Base-by-base conservation (phyloP, 805 yeast genomes). In the Deakozyma indianensis region DNA sequence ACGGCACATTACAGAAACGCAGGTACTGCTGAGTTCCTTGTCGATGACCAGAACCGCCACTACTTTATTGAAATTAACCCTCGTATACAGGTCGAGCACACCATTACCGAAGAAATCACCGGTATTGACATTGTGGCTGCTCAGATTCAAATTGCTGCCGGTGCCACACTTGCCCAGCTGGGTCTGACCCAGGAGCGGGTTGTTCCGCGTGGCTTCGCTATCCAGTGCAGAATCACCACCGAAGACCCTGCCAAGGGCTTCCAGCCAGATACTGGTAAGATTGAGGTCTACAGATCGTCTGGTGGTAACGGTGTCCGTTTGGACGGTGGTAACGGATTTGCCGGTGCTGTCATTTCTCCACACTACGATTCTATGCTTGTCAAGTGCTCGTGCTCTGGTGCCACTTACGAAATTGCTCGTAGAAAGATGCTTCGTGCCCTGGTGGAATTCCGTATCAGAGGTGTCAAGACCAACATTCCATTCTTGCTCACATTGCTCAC, bases 261-360 rank as follows among this genome's bases (percentile, higher is more conserved):
- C 79, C 96, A 85, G 68, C 98, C 98, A 15, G 98, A 90, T 63
- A 92, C 97, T 2, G 98, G 98, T 62, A 87, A 88, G 67, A 83
- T 90, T 57, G 98, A 90, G 66, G 98, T 90, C 41, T 90, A 90
- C 72, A 79, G 97, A 65, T 87, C 96, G 41, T 85, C 97, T 21
- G 98, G 98, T 68, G 99, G 99, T 73, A 92, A 92, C 61, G 99
- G 99, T 65, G 96, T 92, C 42, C 80, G 99, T 70, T 74, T 92
- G 56, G 98, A 90, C 60, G 98, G 98, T 70, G 97, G 97, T 68
- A 90, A 90, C 63, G 96, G 96, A 2, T 90, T 86, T 64, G 94
- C 95, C 11, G 98, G 98, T 52, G 83, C 96, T 21, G 79, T 92
- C 53, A 92, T 90, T 55, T 81, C 95, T 27, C 98, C 98, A 38